Evolutionary conservation across 83 land plant genomes (phyloP), one percentile per base, ranked within the genome.

Genomic region (Picea mariana): DNA sequence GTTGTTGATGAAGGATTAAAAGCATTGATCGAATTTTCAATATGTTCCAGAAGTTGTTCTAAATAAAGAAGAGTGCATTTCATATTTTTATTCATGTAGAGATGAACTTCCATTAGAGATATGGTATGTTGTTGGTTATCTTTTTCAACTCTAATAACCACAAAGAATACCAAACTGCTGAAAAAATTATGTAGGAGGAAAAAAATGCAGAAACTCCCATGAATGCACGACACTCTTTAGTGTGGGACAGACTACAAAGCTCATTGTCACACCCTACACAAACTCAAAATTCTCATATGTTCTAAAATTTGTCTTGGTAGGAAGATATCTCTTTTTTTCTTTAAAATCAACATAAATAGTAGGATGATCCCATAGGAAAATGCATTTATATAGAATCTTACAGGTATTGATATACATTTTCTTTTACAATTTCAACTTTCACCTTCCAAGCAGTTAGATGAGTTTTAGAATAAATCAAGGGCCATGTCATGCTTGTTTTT

Each of bases 401-500:
- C 79, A 76, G 61, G 61, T 17, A 76, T 52, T 49, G 79, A 49
- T 76, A 49, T 59, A 76, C 1, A 52, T 76, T 15, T 20, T 27
- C 61, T n/a, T 76, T 55, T 42, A 76, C 44, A 76, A 11, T 26
- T 44, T 55, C 27, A 76, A 34, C 34, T 34, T 34, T 34, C 34
- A 34, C 34, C 34, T 34, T 34, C 34, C 34, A 34, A 34, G 34
- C 0, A 34, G 34, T 34, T 34, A 34, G 34, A 34, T 34, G 62
- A 59, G 62, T 9, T 59, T 63, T 65, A 89, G 81, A 89, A 89
- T 1, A 89, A 81, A 44, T 82, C 42, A 44, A 84, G 83, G n/a
- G 86, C 17, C 79, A 77, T 82, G 81, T 89, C 86, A 15, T 82
- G 83, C 83, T 89, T 86, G 79, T 89, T 80, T 72, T 82, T 86